Percentiles rank a stretch among this genome's conserved stretches.
phyloP scores from a whole-genome alignment of 1,284 basidiomycete genomes.

The Jaminaea rosea region DNA sequence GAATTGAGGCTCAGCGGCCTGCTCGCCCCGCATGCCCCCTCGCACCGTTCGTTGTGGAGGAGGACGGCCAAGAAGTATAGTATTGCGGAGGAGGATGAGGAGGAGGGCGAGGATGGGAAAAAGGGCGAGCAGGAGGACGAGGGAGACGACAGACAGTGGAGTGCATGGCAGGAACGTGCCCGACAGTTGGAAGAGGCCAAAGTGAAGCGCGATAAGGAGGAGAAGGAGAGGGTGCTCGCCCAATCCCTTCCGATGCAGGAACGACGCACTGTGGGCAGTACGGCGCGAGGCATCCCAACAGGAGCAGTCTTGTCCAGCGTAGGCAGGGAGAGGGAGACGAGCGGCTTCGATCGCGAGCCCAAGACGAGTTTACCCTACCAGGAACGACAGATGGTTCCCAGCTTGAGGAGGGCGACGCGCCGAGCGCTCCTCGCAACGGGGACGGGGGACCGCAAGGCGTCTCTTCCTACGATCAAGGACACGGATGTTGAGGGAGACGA shows the following conservation, averaged over 20 bases:
- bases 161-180: constrained; percentile 16
- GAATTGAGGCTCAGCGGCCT: constrained; percentile 25
- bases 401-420: constrained; percentile 27
- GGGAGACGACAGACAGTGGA: background rate
- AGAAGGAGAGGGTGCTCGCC: background rate
- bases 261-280: too few relatives aligned
- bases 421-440: background rate
- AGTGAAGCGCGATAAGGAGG: background rate
- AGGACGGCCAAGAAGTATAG: background rate
- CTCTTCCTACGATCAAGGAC: constrained; percentile 11
- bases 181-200: constrained; percentile 27
- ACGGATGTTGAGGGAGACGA: background rate
- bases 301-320: background rate
- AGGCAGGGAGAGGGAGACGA: constrained; percentile 12
- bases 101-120: constrained; percentile 22
- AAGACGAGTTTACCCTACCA: constrained; percentile 45
- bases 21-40: constrained; percentile 36
- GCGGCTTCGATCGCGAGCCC: constrained; percentile 39
- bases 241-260: background rate
- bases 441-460: background rate
- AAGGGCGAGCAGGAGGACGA: background rate
- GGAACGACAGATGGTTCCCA: constrained; percentile 42
- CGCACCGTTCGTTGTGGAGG: constrained; percentile 32
- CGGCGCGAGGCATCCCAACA: background rate
- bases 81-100: constrained; percentile 16